Evolutionary conservation across 495 filamentous ascomycete species (phyloP), one percentile per base, ranked within the genome.

Genomic region (Trypethelium eluteriae): DNA sequence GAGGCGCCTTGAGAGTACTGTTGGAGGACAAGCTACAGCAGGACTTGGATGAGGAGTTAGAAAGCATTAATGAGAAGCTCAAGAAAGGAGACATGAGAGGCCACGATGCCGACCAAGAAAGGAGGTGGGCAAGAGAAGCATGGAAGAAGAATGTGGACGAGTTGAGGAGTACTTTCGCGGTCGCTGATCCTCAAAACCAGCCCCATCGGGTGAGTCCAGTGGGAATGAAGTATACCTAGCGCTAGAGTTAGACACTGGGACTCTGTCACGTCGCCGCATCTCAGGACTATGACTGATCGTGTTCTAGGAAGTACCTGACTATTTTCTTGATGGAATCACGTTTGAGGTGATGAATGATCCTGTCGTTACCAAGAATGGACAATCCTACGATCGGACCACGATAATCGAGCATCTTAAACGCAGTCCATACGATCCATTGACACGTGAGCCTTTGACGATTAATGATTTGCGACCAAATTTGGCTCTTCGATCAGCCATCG

Each of bases 331-430:
- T 73, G 88, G 87, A 34, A 98, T 98, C 63, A 91, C 88, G 0
- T 97, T 97, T 70, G 82, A 85, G 46, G 83, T 97, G 67, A 96
- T 98, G 93, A 83, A 93, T 70, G 94, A 98, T 77, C 94, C 77
- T 7, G 77, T 79, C 6, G 73, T 78, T 79, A 97, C 93, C 0
- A 92, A 89, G 69, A 90, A 87, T 5, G 94, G 94, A 38, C 88
- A 88, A 64, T 92, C 88, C 0, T 98, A 96, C 75, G 94, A 98
- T 71, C 86, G 94, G 62, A 80, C 89, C 2, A 90, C 89, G n/a
- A 87, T 98, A 66, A 76, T 89, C 65, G 91, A 96, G 77, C 92
- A 96, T 73, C 79, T 98, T 39, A 86, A 86, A 70, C 82, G 91
- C 39, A 83, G 84, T 18, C 82, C 81, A 2, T 86, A 84, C 1